A percentile compares a stretch with the other conserved stretches of the same genome.
Conservation (phyloP, 768 basidiomycete genomes). For the Hortiboletus flavorubellus region DNA sequence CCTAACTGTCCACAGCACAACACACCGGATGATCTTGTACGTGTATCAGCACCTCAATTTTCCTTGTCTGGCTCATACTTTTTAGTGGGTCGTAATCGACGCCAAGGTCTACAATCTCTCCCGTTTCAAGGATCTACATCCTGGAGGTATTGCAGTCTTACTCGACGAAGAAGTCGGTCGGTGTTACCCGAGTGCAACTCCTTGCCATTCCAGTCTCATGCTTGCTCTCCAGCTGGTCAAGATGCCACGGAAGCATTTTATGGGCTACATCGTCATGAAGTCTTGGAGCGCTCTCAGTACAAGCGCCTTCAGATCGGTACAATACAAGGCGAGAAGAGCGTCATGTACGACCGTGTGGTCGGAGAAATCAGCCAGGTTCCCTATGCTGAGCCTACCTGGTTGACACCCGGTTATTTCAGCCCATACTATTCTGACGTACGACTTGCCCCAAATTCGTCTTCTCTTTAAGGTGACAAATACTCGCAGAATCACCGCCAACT, state of each 20-base stretch:
- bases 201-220: neutral
- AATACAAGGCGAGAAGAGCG: conserved; percentile 57
- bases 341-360: conserved; percentile 44
- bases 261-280: conserved; percentile 82
- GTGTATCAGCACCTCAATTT: conserved; percentile 14
- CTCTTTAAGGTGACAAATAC: conserved; percentile 7
- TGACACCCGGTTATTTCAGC: conserved; percentile 61
- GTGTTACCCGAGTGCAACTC: conserved; percentile 19
- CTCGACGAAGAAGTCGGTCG: conserved; percentile 71
- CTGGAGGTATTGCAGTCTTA: conserved; percentile 79
- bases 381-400: conserved; percentile 87
- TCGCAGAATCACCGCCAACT: conserved; percentile 46
- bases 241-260: conserved; percentile 90
- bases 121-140: conserved; percentile 78
- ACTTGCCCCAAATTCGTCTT: neutral
- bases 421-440: conserved; percentile 69
- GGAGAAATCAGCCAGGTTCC: conserved; percentile 75
- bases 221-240: conserved; percentile 56
- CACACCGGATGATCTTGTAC: conserved; percentile 68
- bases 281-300: conserved; percentile 74
- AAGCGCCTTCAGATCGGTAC: conserved; percentile 71
- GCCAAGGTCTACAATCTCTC: conserved; percentile 81
- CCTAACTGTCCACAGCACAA: conserved; percentile 53
- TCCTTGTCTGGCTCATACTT: neutral
- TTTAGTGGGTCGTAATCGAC: conserved; percentile 81